Conservation (phyloP, 768 basidiomycete genomes). For the Mrakia blollopis region DNA sequence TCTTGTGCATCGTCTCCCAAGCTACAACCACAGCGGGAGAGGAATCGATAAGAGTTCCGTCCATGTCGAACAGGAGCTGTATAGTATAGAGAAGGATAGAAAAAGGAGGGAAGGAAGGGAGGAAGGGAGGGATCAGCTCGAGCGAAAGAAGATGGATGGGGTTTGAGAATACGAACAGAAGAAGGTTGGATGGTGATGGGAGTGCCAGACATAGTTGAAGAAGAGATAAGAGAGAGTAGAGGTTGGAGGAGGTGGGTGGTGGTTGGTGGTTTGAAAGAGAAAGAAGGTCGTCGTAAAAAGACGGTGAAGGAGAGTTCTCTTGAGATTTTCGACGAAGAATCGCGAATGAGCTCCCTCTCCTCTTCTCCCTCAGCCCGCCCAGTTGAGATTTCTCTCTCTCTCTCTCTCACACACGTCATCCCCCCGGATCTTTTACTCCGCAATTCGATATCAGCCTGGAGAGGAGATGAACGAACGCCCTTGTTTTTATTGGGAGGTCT, state of each 20-base stretch:
- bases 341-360: no score
- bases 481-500: no score
- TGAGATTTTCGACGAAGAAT: no score
- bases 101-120: neutral
- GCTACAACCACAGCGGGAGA: slow-evolving; percentile 31
- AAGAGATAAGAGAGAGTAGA: neutral
- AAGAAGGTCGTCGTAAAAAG: neutral
- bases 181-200: slow-evolving; percentile 11
- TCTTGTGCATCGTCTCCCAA: slow-evolving; percentile 28
- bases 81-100: neutral
- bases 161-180: neutral
- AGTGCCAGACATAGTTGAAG: neutral
- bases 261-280: neutral
- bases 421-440: no score
- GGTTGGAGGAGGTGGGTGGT: neutral
- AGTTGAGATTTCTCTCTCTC: no score
- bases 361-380: no score
- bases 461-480: no score
- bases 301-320: neutral
- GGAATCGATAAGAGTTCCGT: slow-evolving; percentile 34
- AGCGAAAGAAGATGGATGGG: neutral
- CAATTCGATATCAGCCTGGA: no score
- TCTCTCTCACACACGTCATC: no score
- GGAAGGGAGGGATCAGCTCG: neutral
- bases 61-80: slow-evolving; percentile 31